These are phyloP conservation scores for Fusarium verticillioides DNA, from an alignment of 2,329 filamentous ascomycete species.

Conservation along the genomic window DNA sequence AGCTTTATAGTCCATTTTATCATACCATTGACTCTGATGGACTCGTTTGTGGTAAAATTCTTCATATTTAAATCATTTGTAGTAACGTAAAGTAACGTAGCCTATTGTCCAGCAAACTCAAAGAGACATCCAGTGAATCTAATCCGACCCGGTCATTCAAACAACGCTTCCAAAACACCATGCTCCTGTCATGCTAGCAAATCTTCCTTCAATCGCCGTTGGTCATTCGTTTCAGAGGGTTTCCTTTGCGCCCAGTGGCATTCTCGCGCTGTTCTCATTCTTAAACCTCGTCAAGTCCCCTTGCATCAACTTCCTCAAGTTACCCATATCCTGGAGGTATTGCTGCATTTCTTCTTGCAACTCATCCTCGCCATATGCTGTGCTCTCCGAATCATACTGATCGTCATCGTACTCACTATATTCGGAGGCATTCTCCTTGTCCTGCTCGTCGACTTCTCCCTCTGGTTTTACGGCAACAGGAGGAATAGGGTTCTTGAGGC, in stretches of 20 bases:
- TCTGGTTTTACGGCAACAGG: conserved; percentile 56
- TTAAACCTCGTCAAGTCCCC: conserved; percentile 78
- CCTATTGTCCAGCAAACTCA: conserved; percentile 25
- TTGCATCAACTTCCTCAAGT: conserved; percentile 69
- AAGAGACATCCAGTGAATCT: conserved; percentile 22
- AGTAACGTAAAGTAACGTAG: conserved; percentile 21
- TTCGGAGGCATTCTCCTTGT: conserved; percentile 56
- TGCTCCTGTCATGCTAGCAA: conserved; percentile 42
- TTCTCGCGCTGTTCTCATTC: conserved; percentile 70
- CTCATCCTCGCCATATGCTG: conserved; percentile 64
- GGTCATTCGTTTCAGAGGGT: conserved; percentile 49
- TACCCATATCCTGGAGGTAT: conserved; percentile 84
- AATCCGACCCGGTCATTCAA: conserved; percentile 28
- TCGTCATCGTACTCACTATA: conserved; percentile 69
- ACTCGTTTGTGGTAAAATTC: not conserved
- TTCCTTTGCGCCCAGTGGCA: conserved; percentile 58
- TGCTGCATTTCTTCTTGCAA: conserved; percentile 88
- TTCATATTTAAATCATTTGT: conserved; percentile 9
- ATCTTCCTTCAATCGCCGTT: not conserved
- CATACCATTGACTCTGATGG: not conserved
- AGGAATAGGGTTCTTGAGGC: conserved; percentile 91
- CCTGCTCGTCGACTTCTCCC: conserved; percentile 48
- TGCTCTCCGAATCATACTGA: conserved; percentile 61
- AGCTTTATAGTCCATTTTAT: not conserved
- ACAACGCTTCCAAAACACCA: conserved; percentile 46